Evolutionary conservation across 371 early-diverging fungal genomes (phyloP).

Genomic region (Zopfochytrium polystomum): DNA sequence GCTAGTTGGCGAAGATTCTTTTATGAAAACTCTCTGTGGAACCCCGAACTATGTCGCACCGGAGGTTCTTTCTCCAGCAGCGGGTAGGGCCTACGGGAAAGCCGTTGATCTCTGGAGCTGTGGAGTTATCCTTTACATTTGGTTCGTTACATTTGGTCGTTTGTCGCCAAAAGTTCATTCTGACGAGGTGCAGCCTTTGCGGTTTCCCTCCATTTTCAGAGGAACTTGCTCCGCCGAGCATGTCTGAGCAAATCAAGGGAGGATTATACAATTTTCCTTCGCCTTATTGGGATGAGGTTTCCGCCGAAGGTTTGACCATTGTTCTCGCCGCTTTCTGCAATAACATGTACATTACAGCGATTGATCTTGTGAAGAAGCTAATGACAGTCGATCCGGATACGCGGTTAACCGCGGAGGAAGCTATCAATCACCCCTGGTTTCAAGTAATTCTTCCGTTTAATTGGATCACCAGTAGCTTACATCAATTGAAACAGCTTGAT

Average conservation of each 20-base stretch:
- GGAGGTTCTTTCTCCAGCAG: slow-evolving; percentile 41
- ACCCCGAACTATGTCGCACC: slow-evolving; percentile 60
- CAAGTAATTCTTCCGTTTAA: not conserved
- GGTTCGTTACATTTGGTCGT: slow-evolving; percentile 17
- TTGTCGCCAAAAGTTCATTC: not conserved
- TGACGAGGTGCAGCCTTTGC: slow-evolving; percentile 24
- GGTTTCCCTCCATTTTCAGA: slow-evolving; percentile 58
- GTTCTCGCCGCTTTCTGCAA: not conserved
- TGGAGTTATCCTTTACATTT: slow-evolving; percentile 59
- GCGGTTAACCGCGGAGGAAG: slow-evolving; percentile 75
- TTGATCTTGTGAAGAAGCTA: slow-evolving; percentile 75
- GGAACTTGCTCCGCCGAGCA: slow-evolving; percentile 33
- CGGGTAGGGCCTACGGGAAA: slow-evolving; percentile 31
- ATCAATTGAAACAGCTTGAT: slow-evolving; percentile 7
- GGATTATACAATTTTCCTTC: slow-evolving; percentile 69
- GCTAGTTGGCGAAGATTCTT: slow-evolving; percentile 33
- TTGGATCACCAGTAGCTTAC: not conserved
- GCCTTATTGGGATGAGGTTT: slow-evolving; percentile 73
- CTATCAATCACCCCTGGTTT: slow-evolving; percentile 77
- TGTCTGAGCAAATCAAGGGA: slow-evolving; percentile 62
- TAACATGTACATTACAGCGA: slow-evolving; percentile 53
- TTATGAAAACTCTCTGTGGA: slow-evolving; percentile 40
- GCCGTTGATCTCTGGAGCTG: slow-evolving; percentile 59
- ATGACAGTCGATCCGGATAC: slow-evolving; percentile 66
- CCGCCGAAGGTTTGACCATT: slow-evolving; percentile 50